Evolutionary conservation across 31 red algal species (phyloP).

Genomic region (Odonthalia washingtoniensis): DNA sequence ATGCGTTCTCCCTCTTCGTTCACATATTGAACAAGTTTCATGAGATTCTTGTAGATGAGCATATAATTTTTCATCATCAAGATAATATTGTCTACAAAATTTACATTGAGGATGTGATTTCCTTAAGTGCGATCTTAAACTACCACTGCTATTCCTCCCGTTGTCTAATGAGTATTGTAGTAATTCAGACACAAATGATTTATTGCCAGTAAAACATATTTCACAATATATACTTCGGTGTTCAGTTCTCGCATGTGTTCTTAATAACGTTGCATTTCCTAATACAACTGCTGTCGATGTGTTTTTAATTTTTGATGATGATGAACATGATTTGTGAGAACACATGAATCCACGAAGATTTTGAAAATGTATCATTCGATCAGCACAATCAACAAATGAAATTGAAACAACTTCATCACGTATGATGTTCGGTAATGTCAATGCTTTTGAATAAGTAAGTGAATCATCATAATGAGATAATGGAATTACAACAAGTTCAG

Average conservation of each 20-base stretch:
- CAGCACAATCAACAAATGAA: conserved; percentile 62
- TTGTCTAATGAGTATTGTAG: conserved; percentile 68
- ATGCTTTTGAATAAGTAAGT: conserved; percentile 41
- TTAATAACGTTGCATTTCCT: conserved; percentile 51
- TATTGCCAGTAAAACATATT: conserved; percentile 63
- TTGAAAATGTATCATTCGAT: conserved; percentile 57
- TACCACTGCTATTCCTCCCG: conserved; percentile 43
- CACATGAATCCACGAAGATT: conserved; percentile 69
- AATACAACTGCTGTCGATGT: conserved; percentile 34
- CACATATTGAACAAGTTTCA: conserved; percentile 89
- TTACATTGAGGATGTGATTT: conserved; percentile 79
- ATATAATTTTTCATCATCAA: conserved; percentile 89
- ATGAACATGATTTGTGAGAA: conserved; percentile 55
- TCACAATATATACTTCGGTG: conserved; percentile 68
- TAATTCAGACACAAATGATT: conserved; percentile 76
- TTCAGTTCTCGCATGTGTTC: conserved; percentile 45
- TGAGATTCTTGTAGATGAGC: conserved; percentile 84
- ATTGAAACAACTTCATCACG: conserved; percentile 69
- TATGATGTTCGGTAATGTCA: conserved; percentile 53
- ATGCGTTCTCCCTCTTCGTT: conserved; percentile 84
- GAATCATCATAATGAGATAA: conserved; percentile 23
- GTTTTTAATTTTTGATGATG: neutral
- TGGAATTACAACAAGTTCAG: conserved; percentile 72
- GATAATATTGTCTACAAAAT: conserved; percentile 73
- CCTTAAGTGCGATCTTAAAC: conserved; percentile 56